phyloP scores from a whole-genome alignment of 805 yeast species.

The Millerozyma miso region DNA sequence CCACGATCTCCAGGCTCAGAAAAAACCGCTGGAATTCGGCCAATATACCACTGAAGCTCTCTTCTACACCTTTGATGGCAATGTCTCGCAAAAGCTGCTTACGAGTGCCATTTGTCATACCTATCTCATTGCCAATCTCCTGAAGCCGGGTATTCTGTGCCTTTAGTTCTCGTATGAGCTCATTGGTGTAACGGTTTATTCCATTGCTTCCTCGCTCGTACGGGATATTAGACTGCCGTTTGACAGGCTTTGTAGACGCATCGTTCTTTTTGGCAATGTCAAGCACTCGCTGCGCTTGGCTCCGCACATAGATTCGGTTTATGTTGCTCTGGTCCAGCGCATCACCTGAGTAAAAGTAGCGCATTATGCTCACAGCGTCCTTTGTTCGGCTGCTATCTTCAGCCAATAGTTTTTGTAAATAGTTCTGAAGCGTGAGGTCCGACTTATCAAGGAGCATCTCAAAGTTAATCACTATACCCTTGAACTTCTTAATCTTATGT shows the following conservation, averaged over 20 bases:
- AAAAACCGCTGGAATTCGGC: conserved; percentile 12
- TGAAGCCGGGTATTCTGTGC: conserved; percentile 46
- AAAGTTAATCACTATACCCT: conserved; percentile 62
- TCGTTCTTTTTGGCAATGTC: conserved; percentile 44
- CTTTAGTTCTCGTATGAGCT: conserved; percentile 45
- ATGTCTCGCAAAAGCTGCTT: conserved; percentile 34
- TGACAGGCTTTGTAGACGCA: conserved; percentile 41
- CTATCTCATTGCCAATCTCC: conserved; percentile 34
- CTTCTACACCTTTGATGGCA: conserved; percentile 16
- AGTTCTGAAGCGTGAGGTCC: conserved; percentile 49
- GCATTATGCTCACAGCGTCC: conserved; percentile 40
- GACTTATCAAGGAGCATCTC: conserved; percentile 52
- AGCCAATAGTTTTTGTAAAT: conserved; percentile 38
- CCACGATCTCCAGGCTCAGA: conserved; percentile 10
- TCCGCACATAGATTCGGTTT: conserved; percentile 14
- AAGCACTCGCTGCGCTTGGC: conserved; percentile 28
- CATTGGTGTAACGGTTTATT: conserved; percentile 49
- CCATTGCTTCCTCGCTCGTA: conserved; percentile 64
- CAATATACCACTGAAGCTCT: conserved; percentile 11
- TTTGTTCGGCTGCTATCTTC: conserved; percentile 29
- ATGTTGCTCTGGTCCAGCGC: conserved; percentile 6
- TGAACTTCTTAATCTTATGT: conserved; percentile 48
- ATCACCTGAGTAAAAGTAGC: conserved; percentile 35
- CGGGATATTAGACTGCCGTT: conserved; percentile 32
- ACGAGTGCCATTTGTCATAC: conserved; percentile 10